Evolutionary conservation across 176 grass and related monocot genomes (phyloP), one percentile per base, ranked within the genome.

Genomic region (Chrysopogon serrulatus): DNA sequence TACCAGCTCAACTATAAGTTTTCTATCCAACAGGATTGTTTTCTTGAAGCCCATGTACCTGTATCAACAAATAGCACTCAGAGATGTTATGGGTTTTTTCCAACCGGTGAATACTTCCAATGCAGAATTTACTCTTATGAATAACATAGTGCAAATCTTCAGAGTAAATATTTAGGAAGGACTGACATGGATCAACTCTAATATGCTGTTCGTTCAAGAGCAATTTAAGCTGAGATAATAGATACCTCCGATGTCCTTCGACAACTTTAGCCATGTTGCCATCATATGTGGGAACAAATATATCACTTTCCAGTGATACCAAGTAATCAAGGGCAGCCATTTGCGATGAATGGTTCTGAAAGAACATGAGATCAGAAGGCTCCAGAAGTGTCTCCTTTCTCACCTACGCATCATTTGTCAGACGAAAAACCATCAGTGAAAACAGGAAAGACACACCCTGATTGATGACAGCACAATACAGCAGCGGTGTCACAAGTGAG

Each of bases 201-300:
- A 84, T 16, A 68, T 61, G 12, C 64, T 84, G 14, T 19, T 63
- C 33, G 21, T 69, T 41, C 44, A 44, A 28, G 7, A 53, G 54
- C 1, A 34, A 21, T 44, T 10, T 80, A 33, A 35, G 17, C 17
- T 49, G 17, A 60, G n/a, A 79, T 63, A 40, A 11, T 32, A 48
- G 27, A 88, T 59, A 95, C 90, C 96, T 98, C 40, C 93, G 84
- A 88, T 95, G 96, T 35, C 95, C 95, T 83, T 98, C 95, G 2
- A 95, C 95, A 74, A 98, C 89, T 90, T 92, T 94, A 42, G 93
- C 96, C 96, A 99, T 99, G 84, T 99, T 99, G 36, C 96, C 93
- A 68, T 96, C 93, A 48, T 99, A 96, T 40, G 93, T 96, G 15
- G 96, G 91, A 84, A 99, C 86, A 83, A 99, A 99, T 40, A 99